Conservation (phyloP, 257 asterid species). For the Nicotiana noctiflora region DNA sequence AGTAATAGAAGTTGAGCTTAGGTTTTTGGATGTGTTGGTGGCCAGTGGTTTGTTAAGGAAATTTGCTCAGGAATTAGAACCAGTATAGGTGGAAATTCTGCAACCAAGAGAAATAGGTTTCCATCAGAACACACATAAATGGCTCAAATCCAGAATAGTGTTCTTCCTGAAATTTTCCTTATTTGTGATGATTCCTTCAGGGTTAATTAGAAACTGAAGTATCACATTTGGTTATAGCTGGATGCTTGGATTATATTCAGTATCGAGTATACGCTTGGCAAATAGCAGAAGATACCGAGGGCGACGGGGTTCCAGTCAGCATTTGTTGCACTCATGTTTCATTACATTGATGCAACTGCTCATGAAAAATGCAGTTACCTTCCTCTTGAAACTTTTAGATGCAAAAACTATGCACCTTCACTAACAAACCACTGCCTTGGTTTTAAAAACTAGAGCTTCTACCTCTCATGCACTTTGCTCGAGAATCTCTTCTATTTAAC, state of each 20-base stretch:
- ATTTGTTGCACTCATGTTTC: not conserved
- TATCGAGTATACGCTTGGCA: not conserved
- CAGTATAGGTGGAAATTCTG: not conserved
- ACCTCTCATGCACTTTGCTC: too few species aligned
- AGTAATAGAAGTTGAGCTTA: not conserved
- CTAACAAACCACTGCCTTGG: too few species aligned
- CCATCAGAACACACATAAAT: too few species aligned
- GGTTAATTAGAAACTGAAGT: not conserved
- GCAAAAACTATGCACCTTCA: not conserved
- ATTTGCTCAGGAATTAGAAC: not conserved
- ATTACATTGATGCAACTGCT: not conserved
- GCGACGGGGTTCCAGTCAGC: not conserved
- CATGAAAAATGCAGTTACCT: not conserved
- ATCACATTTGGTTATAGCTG: not conserved
- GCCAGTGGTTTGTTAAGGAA: not conserved
- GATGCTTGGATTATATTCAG: not conserved
- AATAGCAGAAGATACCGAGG: not conserved
- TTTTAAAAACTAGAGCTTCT: too few species aligned
- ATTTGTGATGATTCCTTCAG: not conserved
- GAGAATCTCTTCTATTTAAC: too few species aligned
- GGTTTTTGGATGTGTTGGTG: not conserved
- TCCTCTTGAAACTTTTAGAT: not conserved
- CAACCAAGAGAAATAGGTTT: too few species aligned
- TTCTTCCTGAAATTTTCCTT: not conserved
- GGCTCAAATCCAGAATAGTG: too few species aligned